Base-by-base conservation (phyloP, 192 early-diverging fungal species). In the Coemansia sp. region DNA sequence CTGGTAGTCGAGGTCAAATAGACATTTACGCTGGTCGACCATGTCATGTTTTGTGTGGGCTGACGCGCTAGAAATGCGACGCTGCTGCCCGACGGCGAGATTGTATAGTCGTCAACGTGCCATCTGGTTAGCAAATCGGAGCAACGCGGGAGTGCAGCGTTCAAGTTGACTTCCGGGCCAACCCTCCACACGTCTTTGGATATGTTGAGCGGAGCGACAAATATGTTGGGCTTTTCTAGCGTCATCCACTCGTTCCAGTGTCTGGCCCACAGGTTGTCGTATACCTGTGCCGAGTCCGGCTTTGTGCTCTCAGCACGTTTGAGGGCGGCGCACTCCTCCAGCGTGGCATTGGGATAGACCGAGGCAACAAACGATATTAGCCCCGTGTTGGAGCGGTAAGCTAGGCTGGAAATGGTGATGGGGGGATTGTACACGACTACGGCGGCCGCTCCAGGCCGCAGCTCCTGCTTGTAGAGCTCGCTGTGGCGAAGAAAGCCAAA, bases 181-280 rank as follows among this genome's bases (percentile, higher is more conserved):
- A 78, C 80, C 36, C 53, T 56, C 62, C 62, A 81, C 36, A 58
- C 71, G 15, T 70, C 52, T 11, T 70, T 46, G 24, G 68, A 55
- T 34, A 73, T 54, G 22, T 41, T 42, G 60, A 87, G 58, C 24
- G 67, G 58, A 8, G 80, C 76, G 1, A 80, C 59, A 69, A 89
- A 86, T 40, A 87, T 65, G 24, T 82, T 82, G 60, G 84, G 80
- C 57, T 82, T 83, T 73, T 86, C 84, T 17, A 82, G 44, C 14
- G 78, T 64, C 32, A 79, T 72, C 62, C 82, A 87, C 15, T 74
- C 70, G 62, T 92, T 86, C 90, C 90, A 92, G 62, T 90, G 88
- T 22, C 90, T 80, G 22, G 89, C 85, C 84, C 86, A 87, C 39
- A 92, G 74, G 9, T 85, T 62, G 58, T 90, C 85, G 65, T 75